These are phyloP conservation scores for Taiwanofungus camphoratus DNA, from an alignment of 1,284 basidiomycete species.

Conservation along the genomic window DNA sequence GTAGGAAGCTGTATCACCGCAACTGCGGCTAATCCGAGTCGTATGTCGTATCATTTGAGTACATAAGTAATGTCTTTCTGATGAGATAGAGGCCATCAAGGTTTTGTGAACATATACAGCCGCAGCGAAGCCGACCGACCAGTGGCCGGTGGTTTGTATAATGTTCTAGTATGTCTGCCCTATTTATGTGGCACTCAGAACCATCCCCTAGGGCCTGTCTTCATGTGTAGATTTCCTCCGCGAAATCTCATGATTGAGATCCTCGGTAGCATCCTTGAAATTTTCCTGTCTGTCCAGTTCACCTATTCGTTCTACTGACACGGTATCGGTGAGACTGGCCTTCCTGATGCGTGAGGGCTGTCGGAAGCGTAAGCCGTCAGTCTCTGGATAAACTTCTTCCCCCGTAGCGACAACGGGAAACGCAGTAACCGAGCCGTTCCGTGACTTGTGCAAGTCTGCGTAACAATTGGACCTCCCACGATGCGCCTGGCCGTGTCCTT, in stretches of 20 bases:
- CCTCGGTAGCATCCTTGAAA: conserved; percentile 51
- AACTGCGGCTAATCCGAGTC: no score
- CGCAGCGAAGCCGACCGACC: no score
- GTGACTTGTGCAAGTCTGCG: conserved; percentile 70
- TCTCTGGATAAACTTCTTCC: conserved; percentile 23
- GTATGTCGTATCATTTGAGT: no score
- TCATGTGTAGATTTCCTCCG: conserved; percentile 23
- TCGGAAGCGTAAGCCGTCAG: conserved; percentile 40
- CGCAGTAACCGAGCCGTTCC: conserved; percentile 21
- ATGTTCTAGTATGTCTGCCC: no score
- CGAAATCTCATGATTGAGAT: conserved; percentile 58
- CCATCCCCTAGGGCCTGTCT: neutral
- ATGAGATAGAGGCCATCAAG: no score
- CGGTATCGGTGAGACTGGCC: conserved; percentile 55
- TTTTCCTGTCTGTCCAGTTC: conserved; percentile 46
- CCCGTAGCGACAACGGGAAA: conserved; percentile 3
- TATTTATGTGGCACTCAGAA: neutral
- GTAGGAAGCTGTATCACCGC: no score
- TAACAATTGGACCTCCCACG: conserved; percentile 47
- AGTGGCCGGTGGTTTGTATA: no score
- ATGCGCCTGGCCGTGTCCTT: conserved; percentile 25
- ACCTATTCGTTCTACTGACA: conserved; percentile 59
- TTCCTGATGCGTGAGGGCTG: conserved; percentile 46
- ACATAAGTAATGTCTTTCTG: no score
- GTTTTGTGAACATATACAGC: no score